Evolutionary conservation across 306 rosid species (phyloP), one percentile per base, ranked within the genome.

Genomic region (Amphicarpaea edgeworthii): DNA sequence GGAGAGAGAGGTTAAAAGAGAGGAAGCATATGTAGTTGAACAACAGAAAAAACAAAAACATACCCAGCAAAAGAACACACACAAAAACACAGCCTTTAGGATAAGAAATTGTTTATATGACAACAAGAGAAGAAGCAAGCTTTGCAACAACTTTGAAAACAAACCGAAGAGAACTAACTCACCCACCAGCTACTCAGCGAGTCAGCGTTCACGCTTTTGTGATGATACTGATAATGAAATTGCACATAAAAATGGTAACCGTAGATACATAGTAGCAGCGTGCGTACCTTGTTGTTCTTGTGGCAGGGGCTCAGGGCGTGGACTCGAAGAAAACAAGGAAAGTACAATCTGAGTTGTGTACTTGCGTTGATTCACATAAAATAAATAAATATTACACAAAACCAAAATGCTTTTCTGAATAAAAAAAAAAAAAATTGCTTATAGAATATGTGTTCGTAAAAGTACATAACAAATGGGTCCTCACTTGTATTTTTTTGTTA

Each of bases 321-420:
- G 12, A 42, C 2, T 16, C 63, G 8, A 40, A 51, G 30, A 37
- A 21, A 20, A 70, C 24, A 15, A 11, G 24, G 7, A 4, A 54
- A 21, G 3, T 21, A 16, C 70, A 71, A 61, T 75, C 23, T 50
- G 73, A 77, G 84, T 40, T 8, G 77, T 76, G 78, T 80, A 77
- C 83, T 40, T 8, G 77, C 78, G 78, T 80, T 68, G 84, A 10
- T 61, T 82, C 30, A 72, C 79, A 72, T 54, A 70, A 11, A 68
- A 71, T 46, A 77, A 85, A 73, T 68, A 65, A 1, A 26, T 2
- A 1, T 1, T 1, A 28, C 32, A 28, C 32, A 28, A 28, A 26
- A 1, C 1, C 30, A 26, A 26, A 28, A 5, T 28, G n/a, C n/a
- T n/a, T n/a, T n/a, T 0, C 3, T 0, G 32, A 28, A 28, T 6